Evolutionary conservation across 768 basidiomycete species (phyloP), one percentile per base, ranked within the genome.

Genomic region (Lactarius akahatsu): DNA sequence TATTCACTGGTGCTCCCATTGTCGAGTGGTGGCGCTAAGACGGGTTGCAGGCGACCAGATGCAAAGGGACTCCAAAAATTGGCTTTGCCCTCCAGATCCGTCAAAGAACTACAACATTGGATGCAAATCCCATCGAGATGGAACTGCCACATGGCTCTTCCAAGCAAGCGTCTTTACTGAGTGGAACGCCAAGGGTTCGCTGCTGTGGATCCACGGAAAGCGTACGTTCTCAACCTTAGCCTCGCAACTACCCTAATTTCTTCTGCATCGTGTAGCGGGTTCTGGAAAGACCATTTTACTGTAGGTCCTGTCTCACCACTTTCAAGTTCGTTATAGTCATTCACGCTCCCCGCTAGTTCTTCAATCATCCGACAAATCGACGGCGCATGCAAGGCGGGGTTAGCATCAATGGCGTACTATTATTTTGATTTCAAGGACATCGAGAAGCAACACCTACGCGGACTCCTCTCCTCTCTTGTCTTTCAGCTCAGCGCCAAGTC

Each of bases 71-170:
- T 23, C 54, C n/a, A 30, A 13, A 11, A 8, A 15, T 15, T 65
- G 64, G 64, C 59, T 65, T 11, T 43, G 28, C 3, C 64, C 64
- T 1, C 64, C 64, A 23, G 59, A 65, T 15, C 64, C 64, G 16
- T 65, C 36, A 41, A 26, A 26, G 20, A 57, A 57, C 32, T 36
- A 57, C 54, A 65, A 45, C 50, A 55, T 30, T 26, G 64, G 30
- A 1, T 32, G n/a, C 6, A 30, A 47, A 10, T 23, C 5, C 20
- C 64, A 56, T 8, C 54, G 26, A n/a, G 41, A 20, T 16, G 59
- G 40, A 52, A 59, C 58, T 0, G 36, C 58, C 16, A 43, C 30
- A 10, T 65, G 64, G 64, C 55, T 40, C 38, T 54, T 59, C 32
- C 1, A 23, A 41, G 16, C 15, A 15, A 23, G n/a, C 16, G 6